A percentile compares a stretch with the other conserved stretches of the same genome.
These are phyloP conservation scores for Fusarium papillatum DNA, from an alignment of 2,329 filamentous ascomycete genomes.

Conservation along the genomic window DNA sequence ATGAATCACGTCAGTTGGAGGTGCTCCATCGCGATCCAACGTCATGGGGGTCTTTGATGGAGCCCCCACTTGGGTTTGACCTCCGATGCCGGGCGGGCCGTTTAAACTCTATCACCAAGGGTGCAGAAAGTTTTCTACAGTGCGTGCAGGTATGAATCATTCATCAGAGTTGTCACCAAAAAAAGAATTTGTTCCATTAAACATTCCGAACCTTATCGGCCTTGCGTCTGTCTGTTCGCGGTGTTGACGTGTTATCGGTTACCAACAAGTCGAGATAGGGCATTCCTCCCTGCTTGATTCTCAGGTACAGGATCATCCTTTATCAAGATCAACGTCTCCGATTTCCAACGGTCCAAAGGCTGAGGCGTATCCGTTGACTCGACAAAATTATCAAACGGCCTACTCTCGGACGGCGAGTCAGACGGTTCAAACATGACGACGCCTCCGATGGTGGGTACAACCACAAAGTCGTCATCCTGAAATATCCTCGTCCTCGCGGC, in stretches of 20 bases:
- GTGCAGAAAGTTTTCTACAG: not conserved
- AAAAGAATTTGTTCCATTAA: not conserved
- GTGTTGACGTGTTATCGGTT: not conserved
- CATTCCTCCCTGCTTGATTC: not conserved
- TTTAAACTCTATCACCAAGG: not conserved
- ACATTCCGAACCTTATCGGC: not conserved
- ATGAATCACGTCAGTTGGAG: constrained; percentile 32
- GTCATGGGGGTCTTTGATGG: constrained; percentile 33
- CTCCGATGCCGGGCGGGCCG: constrained; percentile 30
- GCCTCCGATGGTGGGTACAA: constrained; percentile 23
- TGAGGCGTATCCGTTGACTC: not conserved
- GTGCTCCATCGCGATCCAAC: constrained; percentile 33
- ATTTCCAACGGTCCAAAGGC: not conserved
- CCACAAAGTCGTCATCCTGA: constrained; percentile 32
- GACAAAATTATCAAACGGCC: not conserved
- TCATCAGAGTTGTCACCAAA: not conserved
- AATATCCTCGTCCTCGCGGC: constrained; percentile 8
- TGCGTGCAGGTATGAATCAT: not conserved
- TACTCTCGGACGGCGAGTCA: not conserved
- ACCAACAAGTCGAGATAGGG: not conserved
- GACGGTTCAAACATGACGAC: constrained; percentile 19
- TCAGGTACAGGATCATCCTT: not conserved
- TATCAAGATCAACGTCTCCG: constrained; percentile 1
- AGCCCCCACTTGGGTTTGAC: constrained; percentile 15
- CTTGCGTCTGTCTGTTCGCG: not conserved